Evolutionary conservation across 1,139 yeast species (phyloP), one percentile per base, ranked within the genome.

Genomic region (Kurtzmaniella quercitrusa): DNA sequence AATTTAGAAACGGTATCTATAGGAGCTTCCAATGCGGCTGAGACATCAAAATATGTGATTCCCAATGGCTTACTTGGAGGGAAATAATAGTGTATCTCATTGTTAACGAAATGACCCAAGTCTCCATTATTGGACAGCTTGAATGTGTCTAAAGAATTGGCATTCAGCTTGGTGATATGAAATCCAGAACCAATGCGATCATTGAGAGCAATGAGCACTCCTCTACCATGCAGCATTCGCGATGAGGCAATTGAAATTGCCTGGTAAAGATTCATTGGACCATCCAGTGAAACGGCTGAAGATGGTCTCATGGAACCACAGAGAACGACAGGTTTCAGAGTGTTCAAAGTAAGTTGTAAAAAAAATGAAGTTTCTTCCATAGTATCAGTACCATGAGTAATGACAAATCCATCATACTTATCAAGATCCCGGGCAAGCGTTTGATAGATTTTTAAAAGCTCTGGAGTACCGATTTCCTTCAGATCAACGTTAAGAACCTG

Each of bases 301-400:
- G 84, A 77, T 1, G 88, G 88, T 52, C 88, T 70, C 88, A 82
- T 82, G 2, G 84, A 77, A 1, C 88, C 88, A 46, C 86, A 82
- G 57, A 82, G 63, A 3, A 82, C 87, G 40, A 82, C 75, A 2
- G 87, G 87, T 45, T 80, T 77, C 40, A 68, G 67, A 32, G 80
- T 69, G 45, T 76, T 71, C 32, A 82, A 63, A 2, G 86, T 78
- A 45, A 77, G 65, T 50, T 82, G 86, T 37, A 82, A 63, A 56
- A 82, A 82, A 52, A 82, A 82, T 1, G 87, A 80, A 3, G 88
- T 82, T 56, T 82, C 88, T 45, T 84, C 84, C 65, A 82, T 67
- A 2, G 88, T 80, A 54, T 82, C 88, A 2, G 88, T 82, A 12
- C 88, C 88, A 56, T 82, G 88, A 1, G 88, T 82, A 35, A 82